Conservation (phyloP, 169 alveolate species). For the Cardiosporidium cionae region DNA sequence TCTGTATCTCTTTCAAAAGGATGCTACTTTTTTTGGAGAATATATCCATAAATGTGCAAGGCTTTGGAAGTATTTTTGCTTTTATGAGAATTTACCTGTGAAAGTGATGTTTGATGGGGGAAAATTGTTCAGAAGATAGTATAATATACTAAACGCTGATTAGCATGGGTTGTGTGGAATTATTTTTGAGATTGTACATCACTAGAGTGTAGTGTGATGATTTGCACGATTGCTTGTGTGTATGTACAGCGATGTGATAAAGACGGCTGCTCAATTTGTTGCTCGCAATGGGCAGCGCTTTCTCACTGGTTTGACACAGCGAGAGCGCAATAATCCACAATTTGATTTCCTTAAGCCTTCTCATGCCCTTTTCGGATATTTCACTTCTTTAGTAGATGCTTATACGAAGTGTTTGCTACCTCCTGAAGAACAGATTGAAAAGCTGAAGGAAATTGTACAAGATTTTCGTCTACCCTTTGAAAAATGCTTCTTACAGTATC, state of each 20-base stretch:
- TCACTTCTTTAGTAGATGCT: constrained; percentile 84
- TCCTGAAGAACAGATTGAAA: constrained; percentile 65
- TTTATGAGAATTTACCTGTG: too few relatives aligned
- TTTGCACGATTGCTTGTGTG: too few relatives aligned
- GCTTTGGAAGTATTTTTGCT: too few relatives aligned
- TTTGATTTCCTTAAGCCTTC: constrained; percentile 92
- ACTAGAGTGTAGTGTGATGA: too few relatives aligned
- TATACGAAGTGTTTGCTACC: constrained; percentile 88
- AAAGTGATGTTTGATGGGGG: too few relatives aligned
- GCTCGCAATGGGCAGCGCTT: constrained; percentile 94
- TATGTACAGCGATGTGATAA: constrained; percentile 81
- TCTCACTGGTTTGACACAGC: constrained; percentile 76
- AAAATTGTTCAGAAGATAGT: too few relatives aligned
- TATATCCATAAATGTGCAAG: too few relatives aligned
- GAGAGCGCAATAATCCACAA: constrained; percentile 76
- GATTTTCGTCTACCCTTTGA: constrained; percentile 55
- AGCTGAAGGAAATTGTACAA: constrained; percentile 61
- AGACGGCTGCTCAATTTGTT: constrained; percentile 88
- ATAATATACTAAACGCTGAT: too few relatives aligned
- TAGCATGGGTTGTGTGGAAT: too few relatives aligned
- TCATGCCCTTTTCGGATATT: constrained; percentile 83
- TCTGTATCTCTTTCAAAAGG: too few relatives aligned
- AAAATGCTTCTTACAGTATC: constrained; percentile 48
- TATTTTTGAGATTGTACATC: too few relatives aligned
- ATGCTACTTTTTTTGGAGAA: too few relatives aligned